Conservation (phyloP, 371 early-diverging fungal genomes). For the Funneliformis caledonium region DNA sequence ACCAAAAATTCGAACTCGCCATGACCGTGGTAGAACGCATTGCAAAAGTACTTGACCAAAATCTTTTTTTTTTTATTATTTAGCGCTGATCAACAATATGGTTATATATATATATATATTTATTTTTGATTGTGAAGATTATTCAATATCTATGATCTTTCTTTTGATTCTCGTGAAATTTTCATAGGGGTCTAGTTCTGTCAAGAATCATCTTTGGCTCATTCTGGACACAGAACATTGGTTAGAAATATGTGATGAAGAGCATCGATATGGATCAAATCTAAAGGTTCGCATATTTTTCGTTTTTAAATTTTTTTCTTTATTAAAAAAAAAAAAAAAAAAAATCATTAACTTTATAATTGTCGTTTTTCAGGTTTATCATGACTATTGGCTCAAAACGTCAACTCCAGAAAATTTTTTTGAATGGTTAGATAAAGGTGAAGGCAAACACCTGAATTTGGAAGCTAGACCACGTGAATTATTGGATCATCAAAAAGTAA, state of each 20-base stretch:
- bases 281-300: constrained; percentile 43
- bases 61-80: neutral
- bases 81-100: neutral
- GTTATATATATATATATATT: neutral
- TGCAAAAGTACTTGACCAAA: constrained; percentile 3
- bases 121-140: neutral
- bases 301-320: too few relatives aligned
- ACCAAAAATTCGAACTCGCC: neutral
- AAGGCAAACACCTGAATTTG: constrained; percentile 45
- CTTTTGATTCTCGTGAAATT: neutral
- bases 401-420: constrained; percentile 49
- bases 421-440: constrained; percentile 50
- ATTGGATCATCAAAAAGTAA: constrained; percentile 44
- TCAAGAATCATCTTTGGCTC: constrained; percentile 18
- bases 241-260: constrained; percentile 49
- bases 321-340: neutral
- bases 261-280: constrained; percentile 52
- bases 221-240: constrained; percentile 50
- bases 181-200: neutral
- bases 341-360: neutral
- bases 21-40: constrained; percentile 8
- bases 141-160: neutral
- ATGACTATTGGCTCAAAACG: constrained; percentile 45
- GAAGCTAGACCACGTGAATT: constrained; percentile 42
- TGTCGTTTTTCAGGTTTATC: constrained; percentile 42